Evolutionary conservation across 2,329 filamentous ascomycete genomes (phyloP), one percentile per base, ranked within the genome.

Genomic region (Hymenoscyphus albidus): DNA sequence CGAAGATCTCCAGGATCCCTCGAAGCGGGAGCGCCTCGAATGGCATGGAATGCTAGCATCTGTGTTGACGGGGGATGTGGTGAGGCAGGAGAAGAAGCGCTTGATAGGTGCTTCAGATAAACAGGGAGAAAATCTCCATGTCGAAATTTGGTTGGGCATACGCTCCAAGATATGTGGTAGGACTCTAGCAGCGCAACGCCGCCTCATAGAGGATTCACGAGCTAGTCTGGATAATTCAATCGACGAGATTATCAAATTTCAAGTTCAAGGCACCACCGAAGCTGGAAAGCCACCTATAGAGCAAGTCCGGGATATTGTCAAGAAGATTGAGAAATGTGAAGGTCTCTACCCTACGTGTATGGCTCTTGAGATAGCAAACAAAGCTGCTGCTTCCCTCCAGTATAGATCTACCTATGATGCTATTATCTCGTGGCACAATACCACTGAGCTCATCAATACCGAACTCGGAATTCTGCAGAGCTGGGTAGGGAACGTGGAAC

Each of bases 41-140:
- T 99, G 95, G 95, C 93, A 99, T 78, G 92, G 92, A 2, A 99
- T 99, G 95, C 80, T 99, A 64, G 92, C 94, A 65, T 96, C 94
- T 14, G 95, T 99, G 3, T 80, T 99, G 70, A 97, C 93, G 0
- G 95, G 95, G 69, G 95, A 99, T 76, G 95, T 99, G 9, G 94
- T 99, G 64, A 92, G 92, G 73, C 95, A 99, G 77, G 95, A 99
- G 79, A 99, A 99, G 82, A 96, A 97, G 77, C 88, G 95, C 56
- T 78, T 99, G 73, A 95, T 96, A 70, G 93, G 92, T 57, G 89
- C 91, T 3, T 81, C 83, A 13, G 86, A 88, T 62, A 81, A 83
- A 70, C 80, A 83, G 66, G 83, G 82, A 63, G 85, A 85, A 82
- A 85, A 59, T 57, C 87, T 93, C 69, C 90, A 90, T 73, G 85